Evolutionary conservation across 345 rosid genomes (phyloP), one percentile per base, ranked within the genome.

Genomic region (Citrus cavaleriei): DNA sequence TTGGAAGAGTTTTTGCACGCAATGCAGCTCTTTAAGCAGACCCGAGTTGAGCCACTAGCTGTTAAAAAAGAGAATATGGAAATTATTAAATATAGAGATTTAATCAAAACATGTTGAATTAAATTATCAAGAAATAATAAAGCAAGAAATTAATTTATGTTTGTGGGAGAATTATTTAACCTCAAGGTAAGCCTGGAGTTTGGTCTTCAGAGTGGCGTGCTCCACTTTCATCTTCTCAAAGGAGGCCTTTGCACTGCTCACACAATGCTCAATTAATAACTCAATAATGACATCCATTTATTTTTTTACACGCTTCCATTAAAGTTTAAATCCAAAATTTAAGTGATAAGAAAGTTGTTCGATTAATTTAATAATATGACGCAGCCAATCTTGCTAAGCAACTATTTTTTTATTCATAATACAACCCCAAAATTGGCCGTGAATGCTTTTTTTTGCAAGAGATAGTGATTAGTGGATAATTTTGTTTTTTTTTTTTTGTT

Each of bases 101-200:
- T 19, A 19, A 38, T 35, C 16, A 46, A 12, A 46, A 46, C 0
- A 46, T 13, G 51, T 77, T 42, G 3, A 42, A 2, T 42, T 12
- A 42, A 10, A 42, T 9, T 77, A 9, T 38, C 21, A 68, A 10
- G 13, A 66, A 54, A 67, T 34, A 30, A 10, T 49, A 13, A 49
- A 51, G 6, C 18, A 51, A 51, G 21, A 5, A 54, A 54, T 54
- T 14, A 54, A 54, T 5, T 2, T 14, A 46, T 34, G 10, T 61
- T 10, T 42, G 5, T 25, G 27, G 25, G 24, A 58, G 73, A 73
- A 68, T 34, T 72, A 62, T 1, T 65, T 70, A 37, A 85, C 86
- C 85, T 79, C 54, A 78, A 82, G 77, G 42, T 84, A 85, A 14
- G 76, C 18, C 54, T 55, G 70, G 35, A 87, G 64, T 79, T 78